Conservation (phyloP, 2,329 filamentous ascomycete genomes). For the Colletotrichum trifolii region DNA sequence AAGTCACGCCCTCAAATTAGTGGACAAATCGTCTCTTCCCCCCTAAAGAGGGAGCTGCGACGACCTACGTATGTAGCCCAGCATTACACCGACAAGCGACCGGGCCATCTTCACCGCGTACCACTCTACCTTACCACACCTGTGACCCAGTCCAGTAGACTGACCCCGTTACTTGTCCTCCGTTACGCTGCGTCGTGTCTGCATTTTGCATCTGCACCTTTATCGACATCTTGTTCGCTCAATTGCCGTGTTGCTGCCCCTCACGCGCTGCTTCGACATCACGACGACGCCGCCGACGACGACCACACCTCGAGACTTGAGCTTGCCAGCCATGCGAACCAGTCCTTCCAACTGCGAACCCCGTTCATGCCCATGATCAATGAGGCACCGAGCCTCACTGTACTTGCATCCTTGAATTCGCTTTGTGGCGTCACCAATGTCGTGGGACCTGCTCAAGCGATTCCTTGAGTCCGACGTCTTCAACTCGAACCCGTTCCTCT, state of each 20-base stretch:
- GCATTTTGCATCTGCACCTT: constrained; percentile 22
- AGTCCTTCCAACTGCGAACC: constrained; percentile 37
- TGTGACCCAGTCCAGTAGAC: background rate
- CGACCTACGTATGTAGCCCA: background rate
- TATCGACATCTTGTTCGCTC: too few species aligned
- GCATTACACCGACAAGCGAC: constrained; percentile 19
- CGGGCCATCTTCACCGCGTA: constrained; percentile 21
- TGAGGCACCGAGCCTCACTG: constrained; percentile 50
- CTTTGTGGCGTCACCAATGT: constrained; percentile 64
- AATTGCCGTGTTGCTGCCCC: background rate
- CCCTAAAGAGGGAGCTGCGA: constrained; percentile 29
- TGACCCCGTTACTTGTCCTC: background rate
- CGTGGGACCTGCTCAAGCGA: constrained; percentile 88
- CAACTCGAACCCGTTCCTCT: constrained; percentile 89
- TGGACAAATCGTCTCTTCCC: constrained; percentile 33
- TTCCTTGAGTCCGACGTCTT: constrained; percentile 96
- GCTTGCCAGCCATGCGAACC: constrained; percentile 42
- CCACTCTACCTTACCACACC: constrained; percentile 6
- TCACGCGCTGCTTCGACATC: constrained; percentile 21
- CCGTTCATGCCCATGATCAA: constrained; percentile 47
- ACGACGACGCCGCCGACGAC: background rate
- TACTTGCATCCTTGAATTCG: constrained; percentile 41
- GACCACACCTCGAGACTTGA: constrained; percentile 16
- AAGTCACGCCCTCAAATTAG: constrained; percentile 36
- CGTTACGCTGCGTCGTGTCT: constrained; percentile 15